Conservation (phyloP, 306 rosid genomes). For the Lupinus albus region DNA sequence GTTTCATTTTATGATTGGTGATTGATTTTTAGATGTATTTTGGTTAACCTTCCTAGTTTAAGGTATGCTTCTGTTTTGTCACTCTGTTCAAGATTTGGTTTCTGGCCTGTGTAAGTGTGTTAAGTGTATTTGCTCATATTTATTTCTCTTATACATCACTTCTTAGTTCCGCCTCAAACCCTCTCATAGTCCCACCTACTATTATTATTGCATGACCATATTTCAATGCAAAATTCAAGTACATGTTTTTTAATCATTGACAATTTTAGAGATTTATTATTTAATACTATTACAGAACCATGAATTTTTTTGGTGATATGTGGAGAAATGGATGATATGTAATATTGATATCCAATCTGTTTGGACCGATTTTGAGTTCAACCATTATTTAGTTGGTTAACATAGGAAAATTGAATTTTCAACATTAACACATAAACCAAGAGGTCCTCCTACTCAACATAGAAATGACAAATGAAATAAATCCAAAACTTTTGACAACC, state of each 20-base stretch:
- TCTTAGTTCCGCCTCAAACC: not conserved
- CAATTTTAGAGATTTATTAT: not conserved
- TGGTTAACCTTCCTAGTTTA: constrained; percentile 26
- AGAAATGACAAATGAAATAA: too few species aligned
- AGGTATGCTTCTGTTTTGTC: constrained; percentile 20
- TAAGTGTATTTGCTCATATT: constrained; percentile 45
- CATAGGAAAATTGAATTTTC: too few species aligned
- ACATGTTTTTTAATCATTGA: not conserved
- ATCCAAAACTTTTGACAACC: not conserved
- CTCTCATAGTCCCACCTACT: not conserved
- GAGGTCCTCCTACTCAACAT: too few species aligned
- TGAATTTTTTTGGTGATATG: too few species aligned
- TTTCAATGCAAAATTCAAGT: not conserved
- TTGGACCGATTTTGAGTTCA: too few species aligned
- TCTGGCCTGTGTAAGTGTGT: constrained; percentile 43
- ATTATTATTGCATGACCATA: constrained; percentile 7
- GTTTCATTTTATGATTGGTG: constrained; percentile 44
- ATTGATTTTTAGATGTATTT: constrained; percentile 38
- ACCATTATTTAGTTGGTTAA: too few species aligned
- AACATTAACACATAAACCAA: too few species aligned
- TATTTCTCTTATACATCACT: constrained; percentile 37
- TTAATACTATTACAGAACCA: not conserved
- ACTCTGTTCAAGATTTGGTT: constrained; percentile 41
- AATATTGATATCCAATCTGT: too few species aligned
- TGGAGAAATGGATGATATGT: too few species aligned